A percentile compares a stretch with the other conserved stretches of the same genome.
Conservation (phyloP, 2,329 filamentous ascomycete species). For the Colletotrichum tofieldiae region DNA sequence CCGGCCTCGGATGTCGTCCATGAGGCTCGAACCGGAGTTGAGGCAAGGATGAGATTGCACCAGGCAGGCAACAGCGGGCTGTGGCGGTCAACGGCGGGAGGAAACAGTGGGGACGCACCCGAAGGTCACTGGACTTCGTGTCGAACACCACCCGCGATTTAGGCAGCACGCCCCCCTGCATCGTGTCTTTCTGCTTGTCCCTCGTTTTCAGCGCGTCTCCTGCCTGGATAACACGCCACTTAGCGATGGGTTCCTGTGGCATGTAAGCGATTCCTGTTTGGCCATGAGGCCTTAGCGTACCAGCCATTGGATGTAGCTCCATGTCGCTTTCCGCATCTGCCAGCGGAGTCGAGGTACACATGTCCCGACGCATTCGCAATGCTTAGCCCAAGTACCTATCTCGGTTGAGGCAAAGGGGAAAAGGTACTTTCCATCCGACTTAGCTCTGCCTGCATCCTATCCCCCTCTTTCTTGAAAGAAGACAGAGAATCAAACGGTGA, state of each 20-base stretch:
- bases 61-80: conserved; percentile 37
- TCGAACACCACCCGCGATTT: conserved; percentile 25
- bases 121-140: conserved; percentile 42
- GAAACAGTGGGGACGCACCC: conserved; percentile 6
- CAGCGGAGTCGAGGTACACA: background rate
- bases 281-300: conserved; percentile 13
- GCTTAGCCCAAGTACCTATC: conserved; percentile 13
- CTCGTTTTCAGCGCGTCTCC: conserved; percentile 30
- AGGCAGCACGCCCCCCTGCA: conserved; percentile 41
- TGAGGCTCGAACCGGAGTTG: conserved; percentile 18
- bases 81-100: conserved; percentile 18
- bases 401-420: background rate
- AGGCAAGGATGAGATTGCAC: conserved; percentile 16
- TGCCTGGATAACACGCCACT: conserved; percentile 23
- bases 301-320: conserved; percentile 3
- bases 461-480: background rate
- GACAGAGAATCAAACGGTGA: conserved; percentile 3
- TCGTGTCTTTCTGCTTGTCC: conserved; percentile 15
- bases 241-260: conserved; percentile 11
- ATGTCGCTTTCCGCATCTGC: background rate
- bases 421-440: background rate
- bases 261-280: background rate
- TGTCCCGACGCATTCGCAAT: conserved; percentile 4
- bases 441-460: conserved; percentile 4
- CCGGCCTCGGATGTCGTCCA: background rate